Evolutionary conservation across 2,329 filamentous ascomycete species (phyloP), one percentile per base, ranked within the genome.

Genomic region (Moelleriella libera): DNA sequence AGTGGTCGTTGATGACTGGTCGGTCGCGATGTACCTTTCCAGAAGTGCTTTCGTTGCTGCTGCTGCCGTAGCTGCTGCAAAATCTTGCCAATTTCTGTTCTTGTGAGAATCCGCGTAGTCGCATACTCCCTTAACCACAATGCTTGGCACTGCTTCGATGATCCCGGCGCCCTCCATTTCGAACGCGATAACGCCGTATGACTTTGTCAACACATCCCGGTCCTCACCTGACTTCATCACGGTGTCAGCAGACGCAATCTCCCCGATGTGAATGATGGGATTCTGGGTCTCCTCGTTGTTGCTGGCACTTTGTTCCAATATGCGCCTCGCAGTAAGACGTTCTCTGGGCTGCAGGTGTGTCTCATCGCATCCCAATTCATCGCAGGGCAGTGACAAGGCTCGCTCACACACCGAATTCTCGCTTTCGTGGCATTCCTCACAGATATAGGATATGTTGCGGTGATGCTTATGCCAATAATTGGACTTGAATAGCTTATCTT

Each of bases 91-190:
- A 6, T 41, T 49, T 31, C 64, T 62, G 41, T 57, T 61, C 52
- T 67, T 65, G 52, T 68, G 66, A 39, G 60, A 59, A 49, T 69
- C 66, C 0, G 63, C 60, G 48, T 68, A 69, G 53, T 68, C 62
- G 43, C 61, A 64, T 0, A 65, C 62, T 3, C 64, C 63, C 39
- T 64, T 63, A 43, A 68, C 61, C 0, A 63, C 54, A 1, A 68
- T 43, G 32, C 61, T 63, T 0, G 63, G 63, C 3, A 66, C 51
- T 0, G 50, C 50, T 5, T 58, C 57, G 56, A 56, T 61, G 0
- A 59, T 47, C 0, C 62, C 62, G 2, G 61, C 60, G 1, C 59
- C 56, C 45, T 64, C 63, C 62, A 63, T 64, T 50, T 66, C 63
- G 41, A 64, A 65, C 0, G 52, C 61, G 12, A 64, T 57, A 2